Percentiles rank a stretch among this genome's conserved stretches.
Evolutionary conservation across 306 rosid species (phyloP).

Genomic region (Fagus sylvatica): DNA sequence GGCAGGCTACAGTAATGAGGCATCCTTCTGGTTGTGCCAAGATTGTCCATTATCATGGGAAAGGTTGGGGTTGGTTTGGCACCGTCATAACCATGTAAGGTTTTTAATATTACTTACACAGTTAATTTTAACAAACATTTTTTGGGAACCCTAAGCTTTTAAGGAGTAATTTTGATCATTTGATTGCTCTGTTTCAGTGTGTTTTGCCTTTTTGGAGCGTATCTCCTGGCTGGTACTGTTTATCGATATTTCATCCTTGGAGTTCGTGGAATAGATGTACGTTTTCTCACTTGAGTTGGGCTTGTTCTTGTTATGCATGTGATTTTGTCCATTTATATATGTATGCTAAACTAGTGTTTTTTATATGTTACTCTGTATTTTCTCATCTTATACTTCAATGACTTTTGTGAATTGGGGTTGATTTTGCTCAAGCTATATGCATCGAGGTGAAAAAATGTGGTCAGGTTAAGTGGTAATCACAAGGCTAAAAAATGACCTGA

Average conservation of each 20-base stretch:
- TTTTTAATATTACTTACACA: conserved; percentile 10
- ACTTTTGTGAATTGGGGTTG: neutral
- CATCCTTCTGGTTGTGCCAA: conserved; percentile 96
- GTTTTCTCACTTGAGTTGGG: conserved; percentile 28
- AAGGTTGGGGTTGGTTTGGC: conserved; percentile 85
- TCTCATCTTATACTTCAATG: neutral
- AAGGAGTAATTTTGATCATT: conserved; percentile 12
- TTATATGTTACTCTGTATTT: neutral
- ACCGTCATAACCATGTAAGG: conserved; percentile 58
- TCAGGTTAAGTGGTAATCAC: too few species aligned
- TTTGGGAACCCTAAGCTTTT: conserved; percentile 27
- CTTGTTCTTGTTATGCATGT: conserved; percentile 21
- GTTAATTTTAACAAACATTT: conserved; percentile 15
- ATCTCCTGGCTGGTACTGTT: conserved; percentile 65
- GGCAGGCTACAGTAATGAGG: conserved; percentile 71
- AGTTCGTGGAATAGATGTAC: conserved; percentile 75
- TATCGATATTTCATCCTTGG: conserved; percentile 65
- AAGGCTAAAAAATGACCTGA: too few species aligned
- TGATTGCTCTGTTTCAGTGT: conserved; percentile 47
- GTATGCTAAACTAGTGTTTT: neutral
- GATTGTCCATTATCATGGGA: conserved; percentile 47
- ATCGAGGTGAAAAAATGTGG: too few species aligned
- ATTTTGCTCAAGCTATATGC: too few species aligned
- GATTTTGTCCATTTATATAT: neutral
- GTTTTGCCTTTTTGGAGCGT: conserved; percentile 73